phyloP scores from a whole-genome alignment of 768 basidiomycete genomes.

The Termitomyces sp. region DNA sequence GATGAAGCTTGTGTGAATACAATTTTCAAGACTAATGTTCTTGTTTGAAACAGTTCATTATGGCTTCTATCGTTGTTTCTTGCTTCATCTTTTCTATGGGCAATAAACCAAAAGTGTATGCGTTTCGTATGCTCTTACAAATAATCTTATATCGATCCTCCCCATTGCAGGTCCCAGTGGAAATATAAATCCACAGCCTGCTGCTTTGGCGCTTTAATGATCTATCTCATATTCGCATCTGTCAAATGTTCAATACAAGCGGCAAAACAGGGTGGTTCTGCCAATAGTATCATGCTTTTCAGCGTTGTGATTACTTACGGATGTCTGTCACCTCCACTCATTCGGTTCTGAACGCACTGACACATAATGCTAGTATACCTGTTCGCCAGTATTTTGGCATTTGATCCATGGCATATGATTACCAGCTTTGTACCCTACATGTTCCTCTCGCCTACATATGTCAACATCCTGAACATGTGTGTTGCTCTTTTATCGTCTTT shows the following conservation, averaged over 20 bases:
- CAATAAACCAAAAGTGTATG: conserved; percentile 83
- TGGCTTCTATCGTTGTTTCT: conserved; percentile 83
- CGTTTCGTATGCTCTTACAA: conserved; percentile 3
- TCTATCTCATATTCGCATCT: conserved; percentile 82
- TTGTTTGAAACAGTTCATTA: conserved; percentile 54
- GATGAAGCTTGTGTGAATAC: not conserved
- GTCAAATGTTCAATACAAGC: conserved; percentile 79
- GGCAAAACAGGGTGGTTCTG: conserved; percentile 57
- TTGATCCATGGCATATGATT: conserved; percentile 96
- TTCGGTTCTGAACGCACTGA: conserved; percentile 1
- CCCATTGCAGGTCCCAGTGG: conserved; percentile 55
- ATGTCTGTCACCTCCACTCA: conserved; percentile 29
- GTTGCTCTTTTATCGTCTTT: conserved; percentile 24
- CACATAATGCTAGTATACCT: conserved; percentile 57
- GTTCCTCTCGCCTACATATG: conserved; percentile 78
- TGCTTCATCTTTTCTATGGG: conserved; percentile 96
- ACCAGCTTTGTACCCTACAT: conserved; percentile 90
- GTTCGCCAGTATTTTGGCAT: conserved; percentile 72
- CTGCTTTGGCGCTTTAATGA: conserved; percentile 71
- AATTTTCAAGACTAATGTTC: not conserved
- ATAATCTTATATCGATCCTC: not conserved
- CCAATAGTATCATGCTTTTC: conserved; percentile 77
- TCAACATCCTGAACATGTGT: conserved; percentile 76
- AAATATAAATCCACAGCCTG: conserved; percentile 85
- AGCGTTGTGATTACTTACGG: conserved; percentile 87